Percentiles rank a stretch among this genome's conserved stretches.
Evolutionary conservation across 1,139 yeast species (phyloP).

Genomic region (Yamadazyma kanchanaburiensis): DNA sequence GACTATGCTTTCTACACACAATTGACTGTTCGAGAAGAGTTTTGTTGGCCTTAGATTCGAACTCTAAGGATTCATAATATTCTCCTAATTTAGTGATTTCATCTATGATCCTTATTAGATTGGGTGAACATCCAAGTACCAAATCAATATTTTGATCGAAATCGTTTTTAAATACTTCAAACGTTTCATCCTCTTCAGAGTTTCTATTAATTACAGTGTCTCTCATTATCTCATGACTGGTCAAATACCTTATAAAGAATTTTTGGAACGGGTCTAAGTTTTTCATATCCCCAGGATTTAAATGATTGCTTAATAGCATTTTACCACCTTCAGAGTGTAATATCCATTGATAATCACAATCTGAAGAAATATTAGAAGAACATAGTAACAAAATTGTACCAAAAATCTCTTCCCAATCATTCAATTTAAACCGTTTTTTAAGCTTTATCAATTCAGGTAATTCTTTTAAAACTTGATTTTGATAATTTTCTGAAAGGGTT

Average conservation of each 20-base stretch:
- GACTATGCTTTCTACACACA: constrained; percentile 4
- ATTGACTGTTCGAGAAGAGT: constrained; percentile 6
- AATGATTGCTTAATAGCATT: constrained; percentile 15
- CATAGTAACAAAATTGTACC: constrained; percentile 35
- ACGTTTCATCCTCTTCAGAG: constrained; percentile 5
- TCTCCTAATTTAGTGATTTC: constrained; percentile 31
- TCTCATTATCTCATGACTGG: constrained; percentile 39
- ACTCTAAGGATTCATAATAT: constrained; percentile 26
- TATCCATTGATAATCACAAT: constrained; percentile 35
- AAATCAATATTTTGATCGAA: constrained; percentile 28
- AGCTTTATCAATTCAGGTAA: constrained; percentile 23
- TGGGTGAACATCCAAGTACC: constrained; percentile 36
- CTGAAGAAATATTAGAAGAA: constrained; percentile 34
- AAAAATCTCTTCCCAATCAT: constrained; percentile 35
- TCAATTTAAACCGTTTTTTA: constrained; percentile 15
- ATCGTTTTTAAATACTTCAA: constrained; percentile 25
- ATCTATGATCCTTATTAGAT: constrained; percentile 27
- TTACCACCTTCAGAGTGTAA: constrained; percentile 33
- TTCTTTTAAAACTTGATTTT: constrained; percentile 20
- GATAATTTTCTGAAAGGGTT: constrained; percentile 19
- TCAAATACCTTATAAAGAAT: constrained; percentile 33
- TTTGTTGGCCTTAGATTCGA: constrained; percentile 7
- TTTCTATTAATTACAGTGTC: constrained; percentile 22
- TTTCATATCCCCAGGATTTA: constrained; percentile 1
- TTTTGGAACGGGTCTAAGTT: constrained; percentile 15